Conservation (phyloP, 257 asterid species). For the Cinchona pubescens region DNA sequence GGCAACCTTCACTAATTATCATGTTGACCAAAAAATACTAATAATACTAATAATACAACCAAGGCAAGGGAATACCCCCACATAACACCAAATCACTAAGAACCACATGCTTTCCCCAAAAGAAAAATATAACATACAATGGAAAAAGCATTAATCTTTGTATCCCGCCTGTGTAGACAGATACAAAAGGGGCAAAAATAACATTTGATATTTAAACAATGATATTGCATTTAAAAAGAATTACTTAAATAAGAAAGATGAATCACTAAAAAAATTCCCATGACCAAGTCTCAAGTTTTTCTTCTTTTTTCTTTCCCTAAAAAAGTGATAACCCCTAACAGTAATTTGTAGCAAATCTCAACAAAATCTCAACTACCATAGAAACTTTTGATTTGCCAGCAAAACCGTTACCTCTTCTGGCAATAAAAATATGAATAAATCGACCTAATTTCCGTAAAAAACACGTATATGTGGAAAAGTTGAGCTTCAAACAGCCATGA, state of each 20-base stretch:
- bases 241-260: no score
- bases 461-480: not conserved
- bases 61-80: not conserved
- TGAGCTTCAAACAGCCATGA: not conserved
- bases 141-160: no score
- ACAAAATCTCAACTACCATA: constrained; percentile 11
- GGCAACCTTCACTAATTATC: not conserved
- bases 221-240: no score
- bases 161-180: no score
- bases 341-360: constrained; percentile 1
- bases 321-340: not conserved
- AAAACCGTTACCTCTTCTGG: not conserved
- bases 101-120: constrained; percentile 14
- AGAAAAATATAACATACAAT: not conserved
- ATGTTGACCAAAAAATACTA: not conserved
- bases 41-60: not conserved
- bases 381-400: not conserved
- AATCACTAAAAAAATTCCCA: not conserved
- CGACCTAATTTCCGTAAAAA: not conserved
- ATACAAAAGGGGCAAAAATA: no score
- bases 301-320: no score
- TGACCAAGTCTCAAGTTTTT: not conserved
- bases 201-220: no score
- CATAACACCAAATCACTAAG: not conserved
- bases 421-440: not conserved